Conservation (phyloP, 2,329 filamentous ascomycete species). For the Fusarium sp. region DNA sequence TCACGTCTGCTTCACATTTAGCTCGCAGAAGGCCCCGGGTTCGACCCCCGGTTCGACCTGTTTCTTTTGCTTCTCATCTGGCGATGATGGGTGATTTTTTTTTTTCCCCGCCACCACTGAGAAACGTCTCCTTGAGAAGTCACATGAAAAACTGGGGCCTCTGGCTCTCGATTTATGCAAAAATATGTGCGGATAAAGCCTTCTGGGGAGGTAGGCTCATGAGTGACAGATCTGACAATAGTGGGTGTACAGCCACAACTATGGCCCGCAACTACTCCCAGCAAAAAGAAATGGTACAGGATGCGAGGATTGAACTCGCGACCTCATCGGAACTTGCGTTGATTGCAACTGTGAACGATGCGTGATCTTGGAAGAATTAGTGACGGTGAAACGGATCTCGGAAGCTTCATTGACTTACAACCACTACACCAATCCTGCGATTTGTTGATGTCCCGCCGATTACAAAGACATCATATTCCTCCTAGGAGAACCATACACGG, state of each 20-base stretch:
- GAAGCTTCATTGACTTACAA: not conserved
- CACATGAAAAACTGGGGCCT: not conserved
- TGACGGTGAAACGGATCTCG: no score
- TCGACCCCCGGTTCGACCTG: constrained; percentile 17
- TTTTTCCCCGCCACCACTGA: not conserved
- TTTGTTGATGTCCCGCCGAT: not conserved
- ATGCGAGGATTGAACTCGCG: constrained; percentile 24
- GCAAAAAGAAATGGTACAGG: constrained; percentile 3
- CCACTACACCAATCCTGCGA: constrained; percentile 11
- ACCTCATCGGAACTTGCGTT: constrained; percentile 10
- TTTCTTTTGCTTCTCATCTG: not conserved
- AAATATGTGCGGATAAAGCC: not conserved
- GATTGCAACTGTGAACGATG: constrained; percentile 5
- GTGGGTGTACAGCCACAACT: no score
- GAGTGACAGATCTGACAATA: no score
- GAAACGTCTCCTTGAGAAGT: not conserved
- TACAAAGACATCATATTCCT: not conserved
- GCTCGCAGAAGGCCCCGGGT: constrained; percentile 5
- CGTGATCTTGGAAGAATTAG: not conserved
- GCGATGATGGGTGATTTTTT: not conserved
- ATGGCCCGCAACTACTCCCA: no score
- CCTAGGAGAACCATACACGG: not conserved
- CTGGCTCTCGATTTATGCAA: not conserved
- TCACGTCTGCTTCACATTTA: constrained; percentile 1
- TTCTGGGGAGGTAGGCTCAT: not conserved